Evolutionary conservation across 2,329 filamentous ascomycete species (phyloP).

Genomic region (Blastomyces silverae): DNA sequence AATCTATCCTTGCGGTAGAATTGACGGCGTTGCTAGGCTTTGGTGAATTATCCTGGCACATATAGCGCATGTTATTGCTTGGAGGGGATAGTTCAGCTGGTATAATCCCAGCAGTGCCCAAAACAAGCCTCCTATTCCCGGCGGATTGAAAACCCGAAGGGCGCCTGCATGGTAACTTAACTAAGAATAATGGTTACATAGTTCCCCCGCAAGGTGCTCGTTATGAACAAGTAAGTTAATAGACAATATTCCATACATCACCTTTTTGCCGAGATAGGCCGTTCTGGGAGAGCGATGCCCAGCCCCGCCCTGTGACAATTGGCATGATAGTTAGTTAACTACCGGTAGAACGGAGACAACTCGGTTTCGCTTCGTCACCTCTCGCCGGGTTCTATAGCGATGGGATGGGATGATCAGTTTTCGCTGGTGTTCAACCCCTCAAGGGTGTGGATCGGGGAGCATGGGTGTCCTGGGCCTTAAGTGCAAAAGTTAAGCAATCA

Average conservation of each 20-base stretch:
- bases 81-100: not conserved
- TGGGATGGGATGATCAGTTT: not conserved
- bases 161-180: not conserved
- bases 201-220: not conserved
- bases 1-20: not conserved
- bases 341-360: not conserved
- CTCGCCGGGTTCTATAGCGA: not conserved
- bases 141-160: not conserved
- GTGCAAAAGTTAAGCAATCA: no score
- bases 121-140: not conserved
- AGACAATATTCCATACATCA: no score
- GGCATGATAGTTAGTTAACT: no score
- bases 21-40: not conserved
- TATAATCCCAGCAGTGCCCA: not conserved
- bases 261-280: no score
- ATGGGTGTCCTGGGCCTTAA: no score
- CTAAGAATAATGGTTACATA: not conserved
- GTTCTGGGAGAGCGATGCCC: no score
- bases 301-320: no score
- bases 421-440: not conserved
- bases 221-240: no score
- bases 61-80: not conserved
- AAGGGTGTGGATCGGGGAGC: no score
- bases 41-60: no score
- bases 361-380: constrained; percentile 1